phyloP scores from a whole-genome alignment of 2,329 filamentous ascomycete genomes.

The Lomentospora prolificans region DNA sequence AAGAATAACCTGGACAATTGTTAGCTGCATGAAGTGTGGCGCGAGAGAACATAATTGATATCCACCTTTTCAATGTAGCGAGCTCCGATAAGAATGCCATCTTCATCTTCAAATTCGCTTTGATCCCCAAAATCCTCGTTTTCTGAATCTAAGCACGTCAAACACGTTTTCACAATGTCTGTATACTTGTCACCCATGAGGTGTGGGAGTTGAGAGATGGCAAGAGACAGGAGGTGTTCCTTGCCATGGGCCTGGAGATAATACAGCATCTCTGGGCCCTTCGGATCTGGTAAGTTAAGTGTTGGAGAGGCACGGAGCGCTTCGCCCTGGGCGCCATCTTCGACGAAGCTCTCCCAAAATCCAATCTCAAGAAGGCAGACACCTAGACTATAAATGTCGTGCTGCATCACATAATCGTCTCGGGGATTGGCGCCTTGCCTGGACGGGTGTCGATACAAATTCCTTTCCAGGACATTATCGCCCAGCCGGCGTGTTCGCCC shows the following conservation, averaged over 20 bases:
- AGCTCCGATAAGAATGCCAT: conserved; percentile 19
- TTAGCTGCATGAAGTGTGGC: neutral
- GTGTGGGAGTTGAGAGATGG: conserved; percentile 12
- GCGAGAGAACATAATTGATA: neutral
- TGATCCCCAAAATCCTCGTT: conserved; percentile 21
- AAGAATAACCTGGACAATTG: neutral
- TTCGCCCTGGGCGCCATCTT: conserved; percentile 14
- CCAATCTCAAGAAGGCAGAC: conserved; percentile 44
- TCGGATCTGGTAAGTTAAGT: neutral
- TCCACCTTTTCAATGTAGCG: conserved; percentile 19
- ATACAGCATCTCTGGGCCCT: neutral
- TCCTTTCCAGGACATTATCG: conserved; percentile 17
- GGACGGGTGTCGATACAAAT: conserved; percentile 40
- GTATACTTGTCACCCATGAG: conserved; percentile 21
- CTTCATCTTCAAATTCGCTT: conserved; percentile 19
- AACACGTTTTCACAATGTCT: conserved; percentile 21
- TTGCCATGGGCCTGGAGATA: neutral
- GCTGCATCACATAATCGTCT: conserved; percentile 37
- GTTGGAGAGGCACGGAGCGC: neutral
- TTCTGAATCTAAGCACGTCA: conserved; percentile 23
- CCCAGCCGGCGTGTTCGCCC: neutral
- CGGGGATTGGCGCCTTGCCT: conserved; percentile 31
- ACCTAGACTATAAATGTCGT: conserved; percentile 47
- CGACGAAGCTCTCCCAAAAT: conserved; percentile 29
- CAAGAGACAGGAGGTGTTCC: conserved; percentile 3